A percentile compares a stretch with the other conserved stretches of the same genome.
Evolutionary conservation across 306 rosid species (phyloP).

Genomic region (Prunus mira): DNA sequence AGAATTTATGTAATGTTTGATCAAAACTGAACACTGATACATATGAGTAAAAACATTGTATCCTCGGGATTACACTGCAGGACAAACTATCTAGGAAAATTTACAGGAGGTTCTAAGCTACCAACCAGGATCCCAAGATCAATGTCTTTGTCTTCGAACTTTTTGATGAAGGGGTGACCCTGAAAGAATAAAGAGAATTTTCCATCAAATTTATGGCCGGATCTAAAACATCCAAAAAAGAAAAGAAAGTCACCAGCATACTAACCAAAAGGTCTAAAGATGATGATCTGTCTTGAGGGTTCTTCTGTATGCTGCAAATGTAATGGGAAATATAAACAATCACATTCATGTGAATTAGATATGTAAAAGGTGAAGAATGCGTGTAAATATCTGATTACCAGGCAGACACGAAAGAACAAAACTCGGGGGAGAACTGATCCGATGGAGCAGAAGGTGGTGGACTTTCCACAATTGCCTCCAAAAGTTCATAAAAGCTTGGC

Average conservation of each 20-base stretch:
- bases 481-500: slow-evolving; percentile 95
- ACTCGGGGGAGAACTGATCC: slow-evolving; percentile 95
- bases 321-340: slow-evolving; percentile 21
- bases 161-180: slow-evolving; percentile 92
- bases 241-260: neutral
- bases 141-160: slow-evolving; percentile 92
- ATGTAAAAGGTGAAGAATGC: neutral
- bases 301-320: slow-evolving; percentile 83
- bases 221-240: neutral
- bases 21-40: slow-evolving; percentile 25
- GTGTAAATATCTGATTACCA: slow-evolving; percentile 48
- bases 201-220: neutral
- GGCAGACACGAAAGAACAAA: slow-evolving; percentile 88
- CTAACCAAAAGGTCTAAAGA: slow-evolving; percentile 93
- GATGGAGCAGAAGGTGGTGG: slow-evolving; percentile 95
- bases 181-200: slow-evolving; percentile 37
- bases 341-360: neutral
- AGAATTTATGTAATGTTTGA: slow-evolving; percentile 27
- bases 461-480: slow-evolving; percentile 80
- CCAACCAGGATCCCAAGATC: slow-evolving; percentile 88
- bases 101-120: slow-evolving; percentile 90
- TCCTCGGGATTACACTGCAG: slow-evolving; percentile 21
- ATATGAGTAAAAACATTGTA: slow-evolving; percentile 26
- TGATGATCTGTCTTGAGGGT: slow-evolving; percentile 67
- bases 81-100: slow-evolving; percentile 57